These are phyloP conservation scores for Microsporum audouinii DNA, from an alignment of 2,329 filamentous ascomycete species.

Conservation along the genomic window DNA sequence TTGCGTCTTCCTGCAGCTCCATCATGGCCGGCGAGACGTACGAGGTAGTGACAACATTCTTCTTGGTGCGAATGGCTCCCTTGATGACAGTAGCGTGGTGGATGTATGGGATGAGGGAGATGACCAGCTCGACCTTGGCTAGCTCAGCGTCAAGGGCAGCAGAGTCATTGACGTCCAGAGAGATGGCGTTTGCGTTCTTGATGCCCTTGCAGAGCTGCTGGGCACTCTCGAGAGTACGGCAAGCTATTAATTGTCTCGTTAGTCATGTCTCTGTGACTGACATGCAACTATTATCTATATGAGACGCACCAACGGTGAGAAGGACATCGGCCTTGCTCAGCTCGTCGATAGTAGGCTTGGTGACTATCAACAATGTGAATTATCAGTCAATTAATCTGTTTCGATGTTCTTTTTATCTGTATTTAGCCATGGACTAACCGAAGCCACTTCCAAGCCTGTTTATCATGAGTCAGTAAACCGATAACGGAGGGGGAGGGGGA, in stretches of 20 bases:
- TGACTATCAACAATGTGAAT: constrained; percentile 32
- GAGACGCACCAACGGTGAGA: constrained; percentile 52
- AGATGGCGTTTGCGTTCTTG: constrained; percentile 61
- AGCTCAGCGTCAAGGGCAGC: constrained; percentile 69
- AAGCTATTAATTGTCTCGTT: constrained; percentile 43
- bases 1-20: constrained; percentile 70
- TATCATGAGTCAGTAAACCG: background rate
- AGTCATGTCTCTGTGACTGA: background rate
- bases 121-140: constrained; percentile 65
- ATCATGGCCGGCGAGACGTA: constrained; percentile 89
- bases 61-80: constrained; percentile 84
- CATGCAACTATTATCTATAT: too few species aligned
- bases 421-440: constrained; percentile 9
- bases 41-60: constrained; percentile 88
- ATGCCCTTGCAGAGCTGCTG: constrained; percentile 63
- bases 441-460: constrained; percentile 17
- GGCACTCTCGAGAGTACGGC: constrained; percentile 66
- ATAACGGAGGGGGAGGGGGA: background rate
- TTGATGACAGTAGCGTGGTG: constrained; percentile 85
- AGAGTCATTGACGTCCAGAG: constrained; percentile 70
- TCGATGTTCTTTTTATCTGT: background rate
- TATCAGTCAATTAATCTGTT: constrained; percentile 1
- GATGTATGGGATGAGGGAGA: constrained; percentile 81
- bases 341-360: constrained; percentile 53
- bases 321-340: constrained; percentile 49